Percentiles rank a stretch among this genome's conserved stretches.
phyloP scores from a whole-genome alignment of 148 eudicot genomes.

The Rhododendron williamsianum region DNA sequence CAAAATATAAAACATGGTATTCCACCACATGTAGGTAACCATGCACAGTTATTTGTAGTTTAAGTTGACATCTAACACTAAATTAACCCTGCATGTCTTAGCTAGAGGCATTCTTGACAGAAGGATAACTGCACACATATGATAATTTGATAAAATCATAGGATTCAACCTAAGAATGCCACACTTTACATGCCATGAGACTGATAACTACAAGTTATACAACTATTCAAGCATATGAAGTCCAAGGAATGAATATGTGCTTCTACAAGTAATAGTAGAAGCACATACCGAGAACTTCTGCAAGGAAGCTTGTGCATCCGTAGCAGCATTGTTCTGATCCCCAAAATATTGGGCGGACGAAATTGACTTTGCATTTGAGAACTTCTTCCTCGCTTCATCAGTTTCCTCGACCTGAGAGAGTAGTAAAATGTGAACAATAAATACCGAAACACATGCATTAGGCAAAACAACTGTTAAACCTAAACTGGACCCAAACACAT shows the following conservation, averaged over 20 bases:
- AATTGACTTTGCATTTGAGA: conserved; percentile 92
- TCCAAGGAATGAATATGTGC: not conserved
- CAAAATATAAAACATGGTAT: not conserved
- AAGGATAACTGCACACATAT: not conserved
- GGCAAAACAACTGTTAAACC: not conserved
- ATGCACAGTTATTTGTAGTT: not conserved
- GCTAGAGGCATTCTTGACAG: not conserved
- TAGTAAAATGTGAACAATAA: not conserved
- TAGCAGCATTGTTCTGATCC: conserved; percentile 45
- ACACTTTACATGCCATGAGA: not conserved
- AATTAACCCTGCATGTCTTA: not conserved
- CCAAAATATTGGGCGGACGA: conserved; percentile 92
- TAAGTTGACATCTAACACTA: not conserved
- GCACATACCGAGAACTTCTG: conserved; percentile 73
- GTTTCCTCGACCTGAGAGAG: conserved; percentile 71
- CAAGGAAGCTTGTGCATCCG: conserved; percentile 59
- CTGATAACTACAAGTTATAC: not conserved
- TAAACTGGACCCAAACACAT: not conserved
- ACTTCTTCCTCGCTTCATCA: conserved; percentile 96
- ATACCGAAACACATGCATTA: conserved; percentile 1
- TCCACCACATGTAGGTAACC: not conserved
- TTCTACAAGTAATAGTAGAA: conserved; percentile 5
- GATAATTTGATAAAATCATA: not conserved
- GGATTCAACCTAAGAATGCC: not conserved
- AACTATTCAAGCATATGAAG: not conserved